Base-by-base conservation (phyloP, 2,329 filamentous ascomycete genomes). In the Hypoxylon rubiginosum region DNA sequence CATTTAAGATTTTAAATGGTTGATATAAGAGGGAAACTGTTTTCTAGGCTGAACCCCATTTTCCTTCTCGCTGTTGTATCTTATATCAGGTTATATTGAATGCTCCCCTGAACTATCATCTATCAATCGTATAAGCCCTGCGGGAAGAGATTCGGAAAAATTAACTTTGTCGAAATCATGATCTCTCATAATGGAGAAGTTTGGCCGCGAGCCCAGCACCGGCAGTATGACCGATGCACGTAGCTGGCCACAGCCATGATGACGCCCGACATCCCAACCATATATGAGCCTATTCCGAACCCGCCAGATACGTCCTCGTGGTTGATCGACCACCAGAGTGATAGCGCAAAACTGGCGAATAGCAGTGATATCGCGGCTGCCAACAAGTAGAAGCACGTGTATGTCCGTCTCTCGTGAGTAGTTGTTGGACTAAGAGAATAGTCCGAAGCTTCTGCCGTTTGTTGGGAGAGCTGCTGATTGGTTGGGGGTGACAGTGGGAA, bases 271-370 rank as follows among this genome's bases (percentile, higher is more conserved):
- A 58, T 34, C 13, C 19, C 62, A 13, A 64, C 26, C 32, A 57
- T 49, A 15, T 61, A 57, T 3, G 62, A 65, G 4, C 57, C 62
- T 9, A 60, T 60, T 2, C 41, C 57, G 19, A 65, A 59, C 5
- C 63, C 50, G 11, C 58, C 58, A 4, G 51, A 59, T 24, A 66
- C 46, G n/a, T 58, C 63, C 1, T 32, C 43, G 3, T 62, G 53
- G 48, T 45, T 41, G 21, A 60, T 39, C 11, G 62, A 59, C 56
- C 62, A 64, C 62, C 62, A 64, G 6, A 60, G 45, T 9, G 62
- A 56, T 41, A 64, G 4, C 4, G 34, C 51, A 11, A 64, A 15
- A 28, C 56, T 64, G 17, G 51, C 51, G 17, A 53, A 21, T 2
- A 60, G 24, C 19, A 60, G 24, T 8, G n/a, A n/a, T 13, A 56